These are phyloP conservation scores for Angophora floribunda DNA, from an alignment of 345 rosid genomes.

Conservation along the genomic window DNA sequence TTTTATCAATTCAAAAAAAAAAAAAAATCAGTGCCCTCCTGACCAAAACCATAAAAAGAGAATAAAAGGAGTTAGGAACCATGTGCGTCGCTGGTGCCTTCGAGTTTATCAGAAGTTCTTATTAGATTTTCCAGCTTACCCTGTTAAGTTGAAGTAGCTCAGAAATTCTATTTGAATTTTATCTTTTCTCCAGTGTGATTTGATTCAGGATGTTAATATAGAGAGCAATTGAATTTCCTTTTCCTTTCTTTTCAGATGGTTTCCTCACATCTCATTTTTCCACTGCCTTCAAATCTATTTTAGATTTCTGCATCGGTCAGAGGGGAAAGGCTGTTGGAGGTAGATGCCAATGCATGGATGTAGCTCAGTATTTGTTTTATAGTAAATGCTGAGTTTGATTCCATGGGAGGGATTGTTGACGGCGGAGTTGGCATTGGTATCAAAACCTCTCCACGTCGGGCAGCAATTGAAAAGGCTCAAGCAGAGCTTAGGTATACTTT, in stretches of 20 bases:
- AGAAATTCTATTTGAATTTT: background rate
- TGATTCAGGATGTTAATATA: background rate
- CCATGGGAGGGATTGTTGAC: conserved; percentile 99
- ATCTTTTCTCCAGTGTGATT: background rate
- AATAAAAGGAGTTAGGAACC: background rate
- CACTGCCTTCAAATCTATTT: background rate
- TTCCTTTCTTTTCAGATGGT: background rate
- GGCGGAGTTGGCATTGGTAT: conserved; percentile 82
- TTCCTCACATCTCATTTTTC: background rate
- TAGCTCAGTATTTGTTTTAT: conserved; percentile 44
- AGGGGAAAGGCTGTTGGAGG: conserved; percentile 2
- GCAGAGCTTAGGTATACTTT: conserved; percentile 73
- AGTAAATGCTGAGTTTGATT: conserved; percentile 99
- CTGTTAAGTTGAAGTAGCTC: background rate
- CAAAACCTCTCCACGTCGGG: conserved; percentile 83
- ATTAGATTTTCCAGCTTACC: background rate
- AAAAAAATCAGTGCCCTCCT: background rate
- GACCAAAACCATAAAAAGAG: background rate
- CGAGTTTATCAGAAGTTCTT: background rate
- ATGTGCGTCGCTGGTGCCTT: background rate
- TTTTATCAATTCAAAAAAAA: background rate
- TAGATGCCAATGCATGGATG: conserved; percentile 70
- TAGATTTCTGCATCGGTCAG: background rate
- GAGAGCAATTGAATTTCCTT: background rate
- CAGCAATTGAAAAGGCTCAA: conserved; percentile 95